Conservation (phyloP, 1,284 basidiomycete genomes). For the Hypsizygus ulmarius region DNA sequence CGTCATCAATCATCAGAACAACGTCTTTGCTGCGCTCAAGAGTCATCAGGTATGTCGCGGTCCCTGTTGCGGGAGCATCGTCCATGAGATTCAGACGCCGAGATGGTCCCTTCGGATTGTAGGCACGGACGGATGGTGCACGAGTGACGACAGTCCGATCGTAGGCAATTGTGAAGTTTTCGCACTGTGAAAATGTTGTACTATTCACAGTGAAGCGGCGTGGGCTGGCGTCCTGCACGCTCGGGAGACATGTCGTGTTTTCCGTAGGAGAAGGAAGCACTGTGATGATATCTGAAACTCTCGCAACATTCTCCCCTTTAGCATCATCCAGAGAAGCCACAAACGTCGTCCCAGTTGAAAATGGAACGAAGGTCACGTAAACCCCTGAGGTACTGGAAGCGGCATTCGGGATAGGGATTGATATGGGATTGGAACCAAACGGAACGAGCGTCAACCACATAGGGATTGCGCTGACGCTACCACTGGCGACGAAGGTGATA, state of each 20-base stretch:
- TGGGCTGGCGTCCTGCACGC: conserved; percentile 6
- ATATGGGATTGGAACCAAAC: conserved; percentile 47
- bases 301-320: conserved; percentile 36
- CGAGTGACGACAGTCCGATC: conserved; percentile 32
- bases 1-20: conserved; percentile 40
- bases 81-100: conserved; percentile 36
- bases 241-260: conserved; percentile 43
- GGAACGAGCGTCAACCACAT: conserved; percentile 53
- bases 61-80: conserved; percentile 28
- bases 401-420: conserved; percentile 45
- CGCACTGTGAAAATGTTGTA: conserved; percentile 45
- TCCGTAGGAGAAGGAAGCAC: conserved; percentile 39
- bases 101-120: conserved; percentile 42
- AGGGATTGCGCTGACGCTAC: conserved; percentile 34
- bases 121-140: conserved; percentile 43
- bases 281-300: conserved; percentile 48
- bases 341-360: conserved; percentile 47
- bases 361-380: conserved; percentile 50
- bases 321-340: conserved; percentile 54
- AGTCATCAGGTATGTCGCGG: conserved; percentile 44
- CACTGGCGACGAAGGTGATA: conserved; percentile 42
- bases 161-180: conserved; percentile 46
- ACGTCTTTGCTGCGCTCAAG: conserved; percentile 37
- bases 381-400: conserved; percentile 39
- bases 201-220: conserved; percentile 24